Conservation (phyloP, 768 basidiomycete species). For the Leccinum longicurvipes region DNA sequence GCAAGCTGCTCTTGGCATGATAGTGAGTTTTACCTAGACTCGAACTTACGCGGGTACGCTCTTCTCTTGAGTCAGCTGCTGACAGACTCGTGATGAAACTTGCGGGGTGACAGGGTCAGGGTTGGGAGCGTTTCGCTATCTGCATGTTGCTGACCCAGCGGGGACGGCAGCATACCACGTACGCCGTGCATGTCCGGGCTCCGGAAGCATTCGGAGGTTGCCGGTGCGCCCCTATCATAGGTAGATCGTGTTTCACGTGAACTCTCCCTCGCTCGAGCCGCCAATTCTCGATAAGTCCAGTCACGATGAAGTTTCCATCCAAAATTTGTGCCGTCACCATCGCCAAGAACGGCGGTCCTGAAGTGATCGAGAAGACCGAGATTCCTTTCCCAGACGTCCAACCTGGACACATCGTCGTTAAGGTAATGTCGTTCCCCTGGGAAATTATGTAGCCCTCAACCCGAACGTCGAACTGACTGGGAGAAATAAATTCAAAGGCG, state of each 20-base stretch:
- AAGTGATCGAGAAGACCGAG: slow-evolving; percentile 66
- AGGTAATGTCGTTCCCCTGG: slow-evolving; percentile 19
- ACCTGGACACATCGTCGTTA: slow-evolving; percentile 54
- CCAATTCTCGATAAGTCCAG: slow-evolving; percentile 23
- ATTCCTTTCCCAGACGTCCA: slow-evolving; percentile 66
- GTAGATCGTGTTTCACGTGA: neutral
- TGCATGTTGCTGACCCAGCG: neutral
- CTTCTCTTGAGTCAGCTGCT: neutral
- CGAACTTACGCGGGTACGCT: neutral
- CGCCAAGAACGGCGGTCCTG: slow-evolving; percentile 67
- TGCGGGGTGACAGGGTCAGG: no score
- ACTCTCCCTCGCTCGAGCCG: neutral
- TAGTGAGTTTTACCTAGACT: neutral
- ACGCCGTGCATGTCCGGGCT: neutral
- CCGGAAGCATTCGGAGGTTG: neutral
- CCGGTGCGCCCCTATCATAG: neutral
- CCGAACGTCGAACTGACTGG: neutral
- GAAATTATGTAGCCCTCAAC: neutral
- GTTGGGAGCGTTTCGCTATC: no score
- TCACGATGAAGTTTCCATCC: slow-evolving; percentile 52
- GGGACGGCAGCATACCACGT: neutral
- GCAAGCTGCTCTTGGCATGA: neutral
- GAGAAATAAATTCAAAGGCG: slow-evolving; percentile 37
- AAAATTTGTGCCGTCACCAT: slow-evolving; percentile 73
- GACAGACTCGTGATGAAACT: no score